Conservation (phyloP, 2,329 filamentous ascomycete species). For the Pseudogymnoascus sp. region DNA sequence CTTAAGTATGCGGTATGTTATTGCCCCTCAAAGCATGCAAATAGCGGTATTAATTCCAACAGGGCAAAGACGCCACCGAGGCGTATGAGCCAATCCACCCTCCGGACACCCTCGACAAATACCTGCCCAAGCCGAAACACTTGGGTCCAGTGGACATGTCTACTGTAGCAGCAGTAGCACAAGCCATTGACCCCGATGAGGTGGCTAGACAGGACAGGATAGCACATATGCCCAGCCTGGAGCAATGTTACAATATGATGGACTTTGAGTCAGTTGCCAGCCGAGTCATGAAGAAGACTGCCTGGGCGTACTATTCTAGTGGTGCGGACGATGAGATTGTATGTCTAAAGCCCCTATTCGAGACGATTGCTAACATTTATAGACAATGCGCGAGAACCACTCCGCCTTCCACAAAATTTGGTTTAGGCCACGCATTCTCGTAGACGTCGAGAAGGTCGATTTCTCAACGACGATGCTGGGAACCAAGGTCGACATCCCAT, state of each 20-base stretch:
- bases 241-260: slow-evolving; percentile 86
- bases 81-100: slow-evolving; percentile 86
- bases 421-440: slow-evolving; percentile 84
- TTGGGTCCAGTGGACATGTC: slow-evolving; percentile 83
- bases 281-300: slow-evolving; percentile 86
- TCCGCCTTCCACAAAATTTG: slow-evolving; percentile 92
- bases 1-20: slow-evolving; percentile 72
- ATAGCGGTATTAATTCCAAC: background rate
- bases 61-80: slow-evolving; percentile 83
- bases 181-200: slow-evolving; percentile 63
- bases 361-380: slow-evolving; percentile 15
- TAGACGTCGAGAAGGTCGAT: slow-evolving; percentile 83
- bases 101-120: slow-evolving; percentile 81
- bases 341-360: slow-evolving; percentile 23
- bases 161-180: slow-evolving; percentile 61
- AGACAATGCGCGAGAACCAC: slow-evolving; percentile 95
- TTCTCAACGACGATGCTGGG: slow-evolving; percentile 91
- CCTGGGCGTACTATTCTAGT: slow-evolving; percentile 97
- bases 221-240: slow-evolving; percentile 66
- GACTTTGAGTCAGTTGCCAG: slow-evolving; percentile 94
- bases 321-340: slow-evolving; percentile 86
- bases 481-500: slow-evolving; percentile 72
- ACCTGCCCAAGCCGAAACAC: slow-evolving; percentile 77
- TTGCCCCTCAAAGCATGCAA: background rate
- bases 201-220: slow-evolving; percentile 66